Evolutionary conservation across 2,329 filamentous ascomycete genomes (phyloP).

Genomic region (Fusarium pseudonygamai): DNA sequence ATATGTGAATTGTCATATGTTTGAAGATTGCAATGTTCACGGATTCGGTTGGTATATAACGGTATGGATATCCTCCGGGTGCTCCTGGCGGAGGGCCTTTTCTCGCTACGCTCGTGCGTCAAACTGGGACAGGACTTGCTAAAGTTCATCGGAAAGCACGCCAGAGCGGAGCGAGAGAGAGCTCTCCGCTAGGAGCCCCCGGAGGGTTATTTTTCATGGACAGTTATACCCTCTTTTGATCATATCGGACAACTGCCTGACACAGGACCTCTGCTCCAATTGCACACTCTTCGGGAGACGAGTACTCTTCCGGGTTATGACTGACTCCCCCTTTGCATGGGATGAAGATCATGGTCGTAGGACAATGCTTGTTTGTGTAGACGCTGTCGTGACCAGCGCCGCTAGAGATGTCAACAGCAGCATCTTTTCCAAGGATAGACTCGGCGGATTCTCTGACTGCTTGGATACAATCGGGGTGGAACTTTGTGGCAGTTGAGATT

Average conservation of each 20-base stretch:
- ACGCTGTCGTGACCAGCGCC: slow-evolving; percentile 49
- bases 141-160: no score
- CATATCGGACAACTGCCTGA: slow-evolving; percentile 39
- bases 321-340: slow-evolving; percentile 47
- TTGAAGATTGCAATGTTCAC: not conserved
- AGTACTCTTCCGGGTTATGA: slow-evolving; percentile 42
- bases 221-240: slow-evolving; percentile 25
- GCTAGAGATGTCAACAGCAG: slow-evolving; percentile 46
- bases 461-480: slow-evolving; percentile 72
- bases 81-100: not conserved
- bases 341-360: slow-evolving; percentile 49
- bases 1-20: not conserved
- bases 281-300: slow-evolving; percentile 45
- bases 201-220: not conserved
- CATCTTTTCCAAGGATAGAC: slow-evolving; percentile 50
- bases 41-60: no score
- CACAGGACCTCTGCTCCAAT: slow-evolving; percentile 38
- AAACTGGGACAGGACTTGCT: no score
- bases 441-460: slow-evolving; percentile 66
- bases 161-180: not conserved
- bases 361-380: slow-evolving; percentile 43
- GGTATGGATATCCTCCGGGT: not conserved
- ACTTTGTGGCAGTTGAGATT: slow-evolving; percentile 67
- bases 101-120: not conserved
- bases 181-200: not conserved